Evolutionary conservation across 2,329 filamentous ascomycete genomes (phyloP).

Genomic region (Scedosporium boydii): DNA sequence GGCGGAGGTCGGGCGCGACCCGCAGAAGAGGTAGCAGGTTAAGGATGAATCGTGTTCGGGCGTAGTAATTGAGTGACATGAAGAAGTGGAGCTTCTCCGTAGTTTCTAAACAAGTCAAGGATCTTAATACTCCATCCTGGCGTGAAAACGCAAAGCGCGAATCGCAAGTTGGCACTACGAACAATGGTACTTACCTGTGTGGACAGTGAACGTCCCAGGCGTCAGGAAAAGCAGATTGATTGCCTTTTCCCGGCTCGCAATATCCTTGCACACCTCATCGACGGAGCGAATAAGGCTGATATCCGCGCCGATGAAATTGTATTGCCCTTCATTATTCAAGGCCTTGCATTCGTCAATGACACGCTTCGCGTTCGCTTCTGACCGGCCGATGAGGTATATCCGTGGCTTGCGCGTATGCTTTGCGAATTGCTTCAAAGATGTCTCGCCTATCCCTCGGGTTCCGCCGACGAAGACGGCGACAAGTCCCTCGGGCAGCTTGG

Average conservation of each 20-base stretch:
- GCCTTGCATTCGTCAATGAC: conserved; percentile 30
- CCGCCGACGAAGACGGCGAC: conserved; percentile 41
- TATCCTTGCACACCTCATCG: conserved; percentile 38
- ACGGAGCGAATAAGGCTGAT: conserved; percentile 35
- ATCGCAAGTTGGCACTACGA: background rate
- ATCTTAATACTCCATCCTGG: background rate
- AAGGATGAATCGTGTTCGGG: conserved; percentile 43
- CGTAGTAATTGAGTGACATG: conserved; percentile 43
- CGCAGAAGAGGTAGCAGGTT: conserved; percentile 46
- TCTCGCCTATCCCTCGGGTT: conserved; percentile 40
- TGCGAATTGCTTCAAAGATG: conserved; percentile 33
- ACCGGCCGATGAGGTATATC: conserved; percentile 39
- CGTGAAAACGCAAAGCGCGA: background rate
- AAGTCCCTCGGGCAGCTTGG: conserved; percentile 24
- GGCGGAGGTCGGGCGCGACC: conserved; percentile 20
- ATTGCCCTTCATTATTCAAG: conserved; percentile 33
- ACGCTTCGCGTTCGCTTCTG: conserved; percentile 25
- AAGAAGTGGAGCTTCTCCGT: conserved; percentile 42
- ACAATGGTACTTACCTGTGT: background rate
- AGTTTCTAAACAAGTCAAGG: conserved; percentile 27
- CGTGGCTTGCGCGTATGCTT: conserved; percentile 27
- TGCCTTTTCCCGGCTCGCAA: conserved; percentile 36
- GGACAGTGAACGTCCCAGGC: background rate
- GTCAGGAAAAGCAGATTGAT: conserved; percentile 41
- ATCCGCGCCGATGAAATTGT: conserved; percentile 36